These are phyloP conservation scores for Penicillium angulare DNA, from an alignment of 495 filamentous ascomycete species.

Conservation along the genomic window DNA sequence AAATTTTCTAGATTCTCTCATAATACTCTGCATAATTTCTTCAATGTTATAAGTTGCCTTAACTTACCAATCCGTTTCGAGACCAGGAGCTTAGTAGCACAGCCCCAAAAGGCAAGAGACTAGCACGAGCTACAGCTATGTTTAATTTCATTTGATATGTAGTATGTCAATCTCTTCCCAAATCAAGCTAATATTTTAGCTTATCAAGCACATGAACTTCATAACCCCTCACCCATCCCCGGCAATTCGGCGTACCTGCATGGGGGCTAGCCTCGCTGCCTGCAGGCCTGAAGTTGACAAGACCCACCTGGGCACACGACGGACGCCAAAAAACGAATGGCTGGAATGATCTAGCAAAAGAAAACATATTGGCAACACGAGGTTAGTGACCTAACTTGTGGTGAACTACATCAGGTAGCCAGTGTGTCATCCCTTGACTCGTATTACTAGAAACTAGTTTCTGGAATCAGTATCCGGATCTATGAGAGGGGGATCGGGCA, in stretches of 20 bases:
- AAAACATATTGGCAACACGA: not conserved
- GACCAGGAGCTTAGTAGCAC: too few relatives aligned
- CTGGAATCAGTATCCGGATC: not conserved
- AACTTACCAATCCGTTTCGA: too few relatives aligned
- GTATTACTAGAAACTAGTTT: not conserved
- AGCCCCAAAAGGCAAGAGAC: not conserved
- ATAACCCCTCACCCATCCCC: too few relatives aligned
- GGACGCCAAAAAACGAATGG: too few relatives aligned
- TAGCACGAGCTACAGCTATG: not conserved
- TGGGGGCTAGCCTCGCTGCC: not conserved
- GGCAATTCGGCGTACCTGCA: not conserved
- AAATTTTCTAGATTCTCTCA: too few relatives aligned
- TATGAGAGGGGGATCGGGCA: not conserved
- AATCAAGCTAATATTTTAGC: not conserved
- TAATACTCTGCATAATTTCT: too few relatives aligned
- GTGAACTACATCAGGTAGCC: not conserved
- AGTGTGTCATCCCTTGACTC: not conserved
- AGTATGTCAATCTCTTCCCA: not conserved
- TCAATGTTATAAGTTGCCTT: not conserved
- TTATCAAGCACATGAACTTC: too few relatives aligned
- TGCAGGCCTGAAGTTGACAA: not conserved
- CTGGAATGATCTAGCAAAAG: not conserved
- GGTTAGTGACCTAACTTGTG: not conserved
- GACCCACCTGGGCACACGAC: not conserved
- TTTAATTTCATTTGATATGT: not conserved